Evolutionary conservation across 2,329 filamentous ascomycete genomes (phyloP).

Genomic region (Phialemonium atrogriseum): DNA sequence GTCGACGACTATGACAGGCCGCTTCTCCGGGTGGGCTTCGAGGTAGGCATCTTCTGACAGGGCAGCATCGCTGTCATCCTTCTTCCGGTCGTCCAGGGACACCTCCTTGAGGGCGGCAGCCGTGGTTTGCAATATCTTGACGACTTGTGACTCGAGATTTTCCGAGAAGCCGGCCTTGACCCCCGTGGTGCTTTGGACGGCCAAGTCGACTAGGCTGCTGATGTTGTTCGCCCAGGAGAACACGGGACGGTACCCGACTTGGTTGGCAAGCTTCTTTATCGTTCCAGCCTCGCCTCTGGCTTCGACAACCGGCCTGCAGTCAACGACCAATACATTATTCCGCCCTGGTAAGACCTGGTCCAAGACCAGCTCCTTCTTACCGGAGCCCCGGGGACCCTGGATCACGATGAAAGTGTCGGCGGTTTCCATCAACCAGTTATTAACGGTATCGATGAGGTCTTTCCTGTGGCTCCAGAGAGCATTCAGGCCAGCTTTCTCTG

Average conservation of each 20-base stretch:
- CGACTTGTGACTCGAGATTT: slow-evolving; percentile 79
- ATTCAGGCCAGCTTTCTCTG: slow-evolving; percentile 61
- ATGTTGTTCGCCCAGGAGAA: slow-evolving; percentile 97
- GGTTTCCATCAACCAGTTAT: slow-evolving; percentile 79
- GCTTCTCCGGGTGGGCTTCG: slow-evolving; percentile 76
- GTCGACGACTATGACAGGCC: slow-evolving; percentile 81
- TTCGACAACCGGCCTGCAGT: slow-evolving; percentile 90
- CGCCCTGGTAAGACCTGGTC: slow-evolving; percentile 73
- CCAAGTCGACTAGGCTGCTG: slow-evolving; percentile 85
- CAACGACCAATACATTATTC: slow-evolving; percentile 72
- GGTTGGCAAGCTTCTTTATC: slow-evolving; percentile 69
- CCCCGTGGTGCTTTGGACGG: slow-evolving; percentile 86
- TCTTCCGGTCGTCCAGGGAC: slow-evolving; percentile 60
- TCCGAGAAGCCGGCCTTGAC: slow-evolving; percentile 93
- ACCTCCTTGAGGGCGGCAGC: slow-evolving; percentile 71
- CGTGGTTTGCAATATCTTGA: slow-evolving; percentile 83
- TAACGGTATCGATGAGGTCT: slow-evolving; percentile 71
- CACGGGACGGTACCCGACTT: slow-evolving; percentile 85
- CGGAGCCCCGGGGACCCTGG: slow-evolving; percentile 84
- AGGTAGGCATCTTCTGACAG: slow-evolving; percentile 80
- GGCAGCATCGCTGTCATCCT: slow-evolving; percentile 62
- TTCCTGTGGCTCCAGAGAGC: slow-evolving; percentile 85
- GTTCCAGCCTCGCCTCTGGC: slow-evolving; percentile 80
- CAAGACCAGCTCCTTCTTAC: slow-evolving; percentile 80
- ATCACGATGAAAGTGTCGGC: slow-evolving; percentile 90